A percentile compares a stretch with the other conserved stretches of the same genome.
phyloP scores from a whole-genome alignment of 768 basidiomycete species.

The Calocybe indica region DNA sequence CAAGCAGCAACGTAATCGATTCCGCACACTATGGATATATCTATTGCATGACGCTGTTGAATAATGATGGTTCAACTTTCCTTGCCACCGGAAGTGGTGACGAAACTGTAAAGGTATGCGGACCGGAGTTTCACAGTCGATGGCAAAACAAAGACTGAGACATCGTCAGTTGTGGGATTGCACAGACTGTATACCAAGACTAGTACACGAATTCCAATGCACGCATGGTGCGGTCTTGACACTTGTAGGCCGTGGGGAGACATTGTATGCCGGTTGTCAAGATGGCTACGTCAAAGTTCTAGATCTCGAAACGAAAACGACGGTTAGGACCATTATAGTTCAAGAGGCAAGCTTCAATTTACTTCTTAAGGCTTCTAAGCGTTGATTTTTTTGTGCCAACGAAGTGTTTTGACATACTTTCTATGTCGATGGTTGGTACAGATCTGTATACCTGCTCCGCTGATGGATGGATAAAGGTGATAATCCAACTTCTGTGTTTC shows the following conservation, averaged over 20 bases:
- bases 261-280: constrained; percentile 90
- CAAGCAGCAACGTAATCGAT: constrained; percentile 66
- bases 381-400: constrained; percentile 2
- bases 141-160: neutral
- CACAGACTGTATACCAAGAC: constrained; percentile 33
- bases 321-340: constrained; percentile 82
- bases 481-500: constrained; percentile 3
- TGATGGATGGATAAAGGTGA: constrained; percentile 66
- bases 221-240: constrained; percentile 80
- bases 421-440: constrained; percentile 65
- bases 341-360: constrained; percentile 51
- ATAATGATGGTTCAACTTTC: constrained; percentile 26
- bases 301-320: constrained; percentile 85
- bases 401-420: constrained; percentile 76
- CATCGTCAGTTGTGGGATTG: constrained; percentile 61
- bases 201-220: constrained; percentile 65
- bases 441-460: constrained; percentile 64
- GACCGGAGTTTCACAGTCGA: neutral
- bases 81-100: constrained; percentile 90
- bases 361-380: neutral
- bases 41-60: constrained; percentile 62
- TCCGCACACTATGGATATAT: constrained; percentile 95
- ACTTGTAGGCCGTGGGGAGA: constrained; percentile 66
- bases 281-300: constrained; percentile 89
- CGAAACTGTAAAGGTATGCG: constrained; percentile 73